Conservation (phyloP, 345 rosid genomes). For the Physaria fendleri region DNA sequence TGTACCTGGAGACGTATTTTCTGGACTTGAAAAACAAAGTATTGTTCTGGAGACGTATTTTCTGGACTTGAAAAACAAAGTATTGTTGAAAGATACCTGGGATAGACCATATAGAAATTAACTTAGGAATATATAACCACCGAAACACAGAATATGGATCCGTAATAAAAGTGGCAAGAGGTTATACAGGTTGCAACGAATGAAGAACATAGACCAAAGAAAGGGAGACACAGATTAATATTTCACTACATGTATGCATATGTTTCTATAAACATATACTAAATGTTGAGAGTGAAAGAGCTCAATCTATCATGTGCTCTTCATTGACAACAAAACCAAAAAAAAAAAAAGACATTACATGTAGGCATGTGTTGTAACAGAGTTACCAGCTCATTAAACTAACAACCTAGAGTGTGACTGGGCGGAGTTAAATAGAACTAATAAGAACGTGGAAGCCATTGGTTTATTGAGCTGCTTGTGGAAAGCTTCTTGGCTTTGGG, state of each 20-base stretch:
- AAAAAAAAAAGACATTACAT: neutral
- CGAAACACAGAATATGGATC: neutral
- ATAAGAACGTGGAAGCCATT: neutral
- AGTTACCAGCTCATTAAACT: neutral
- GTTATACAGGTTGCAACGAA: neutral
- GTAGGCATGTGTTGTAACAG: neutral
- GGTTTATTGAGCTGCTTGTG: neutral
- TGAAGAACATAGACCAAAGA: neutral
- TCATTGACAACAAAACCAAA: neutral
- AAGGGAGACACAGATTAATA: neutral
- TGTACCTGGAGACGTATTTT: slow-evolving; percentile 85
- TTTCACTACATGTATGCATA: neutral
- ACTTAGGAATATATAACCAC: neutral
- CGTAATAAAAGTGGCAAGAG: neutral
- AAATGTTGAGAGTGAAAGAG: neutral
- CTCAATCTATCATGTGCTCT: neutral
- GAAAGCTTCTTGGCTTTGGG: neutral
- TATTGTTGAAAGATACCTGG: slow-evolving; percentile 84
- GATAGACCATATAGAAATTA: neutral
- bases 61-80: slow-evolving; percentile 84
- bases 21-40: slow-evolving; percentile 84
- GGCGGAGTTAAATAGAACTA: neutral
- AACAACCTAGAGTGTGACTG: neutral
- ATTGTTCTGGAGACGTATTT: slow-evolving; percentile 89
- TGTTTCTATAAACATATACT: neutral